These are phyloP conservation scores for Vigna hirtella DNA, from an alignment of 306 rosid species.

Conservation along the genomic window DNA sequence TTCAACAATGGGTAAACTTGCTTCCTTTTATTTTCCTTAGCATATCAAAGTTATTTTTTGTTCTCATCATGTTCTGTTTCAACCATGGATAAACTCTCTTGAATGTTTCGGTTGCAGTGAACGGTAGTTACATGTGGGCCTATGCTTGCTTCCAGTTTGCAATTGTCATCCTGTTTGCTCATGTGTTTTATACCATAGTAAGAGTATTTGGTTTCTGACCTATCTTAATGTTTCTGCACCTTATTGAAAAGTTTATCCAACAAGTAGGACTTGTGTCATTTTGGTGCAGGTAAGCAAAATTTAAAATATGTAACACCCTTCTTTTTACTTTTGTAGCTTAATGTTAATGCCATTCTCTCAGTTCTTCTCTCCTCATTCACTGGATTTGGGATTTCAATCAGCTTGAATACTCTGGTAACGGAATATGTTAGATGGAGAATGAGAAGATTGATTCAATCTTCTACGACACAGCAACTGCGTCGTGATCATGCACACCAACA, in stretches of 20 bases:
- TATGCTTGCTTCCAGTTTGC: slow-evolving; percentile 92
- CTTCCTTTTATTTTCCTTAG: slow-evolving; percentile 40
- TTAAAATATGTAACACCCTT: slow-evolving; percentile 30
- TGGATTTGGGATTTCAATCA: slow-evolving; percentile 79
- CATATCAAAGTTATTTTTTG: slow-evolving; percentile 18
- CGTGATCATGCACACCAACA: slow-evolving; percentile 41
- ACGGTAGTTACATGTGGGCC: slow-evolving; percentile 82
- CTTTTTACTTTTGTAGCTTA: slow-evolving; percentile 57
- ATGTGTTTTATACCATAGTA: slow-evolving; percentile 80
- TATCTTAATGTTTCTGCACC: slow-evolving; percentile 23
- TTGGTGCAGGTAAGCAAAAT: background rate
- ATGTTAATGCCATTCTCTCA: slow-evolving; percentile 63
- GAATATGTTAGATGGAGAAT: slow-evolving; percentile 76
- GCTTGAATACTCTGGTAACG: slow-evolving; percentile 63
- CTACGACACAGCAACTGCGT: slow-evolving; percentile 36
- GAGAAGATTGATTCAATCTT: slow-evolving; percentile 57
- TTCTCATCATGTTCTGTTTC: background rate
- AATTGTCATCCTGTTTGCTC: slow-evolving; percentile 78
- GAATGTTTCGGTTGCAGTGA: slow-evolving; percentile 57
- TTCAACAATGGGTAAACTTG: slow-evolving; percentile 78
- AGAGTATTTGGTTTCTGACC: slow-evolving; percentile 37
- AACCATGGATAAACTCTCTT: background rate
- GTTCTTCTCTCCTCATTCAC: slow-evolving; percentile 75
- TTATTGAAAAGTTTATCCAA: background rate
- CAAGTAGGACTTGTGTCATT: background rate